A percentile compares a stretch with the other conserved stretches of the same genome.
These are phyloP conservation scores for Penicillium flavigenum DNA, from an alignment of 495 filamentous ascomycete species.

Conservation along the genomic window DNA sequence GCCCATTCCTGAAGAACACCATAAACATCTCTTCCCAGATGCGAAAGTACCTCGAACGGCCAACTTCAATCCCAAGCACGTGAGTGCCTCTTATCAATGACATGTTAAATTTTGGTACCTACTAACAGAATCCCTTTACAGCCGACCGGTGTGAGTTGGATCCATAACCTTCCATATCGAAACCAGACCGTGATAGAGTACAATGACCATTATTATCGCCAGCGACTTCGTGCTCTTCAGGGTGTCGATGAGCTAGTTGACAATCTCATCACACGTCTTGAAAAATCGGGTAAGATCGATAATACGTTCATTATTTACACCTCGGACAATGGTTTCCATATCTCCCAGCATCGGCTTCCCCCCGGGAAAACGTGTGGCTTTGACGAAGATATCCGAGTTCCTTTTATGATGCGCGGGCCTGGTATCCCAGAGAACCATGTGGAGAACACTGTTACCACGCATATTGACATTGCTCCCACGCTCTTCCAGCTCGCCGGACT, in stretches of 20 bases:
- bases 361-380: constrained; percentile 71
- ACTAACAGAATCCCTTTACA: constrained; percentile 29
- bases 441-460: constrained; percentile 60
- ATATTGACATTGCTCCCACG: constrained; percentile 69
- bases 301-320: constrained; percentile 72
- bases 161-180: constrained; percentile 53
- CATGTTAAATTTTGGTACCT: constrained; percentile 46
- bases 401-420: constrained; percentile 60
- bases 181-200: constrained; percentile 56
- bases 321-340: constrained; percentile 73
- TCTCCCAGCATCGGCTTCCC: constrained; percentile 68
- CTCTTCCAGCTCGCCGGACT: constrained; percentile 53
- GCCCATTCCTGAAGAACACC: constrained; percentile 48
- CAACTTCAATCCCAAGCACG: constrained; percentile 49
- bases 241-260: constrained; percentile 71
- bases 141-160: constrained; percentile 64
- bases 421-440: constrained; percentile 45
- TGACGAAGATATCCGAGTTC: constrained; percentile 73
- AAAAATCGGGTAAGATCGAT: constrained; percentile 53
- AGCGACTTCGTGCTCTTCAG: constrained; percentile 61
- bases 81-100: constrained; percentile 43
- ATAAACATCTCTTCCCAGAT: constrained; percentile 39
- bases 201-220: constrained; percentile 66
- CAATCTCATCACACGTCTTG: constrained; percentile 50
- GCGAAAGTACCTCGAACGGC: constrained; percentile 39